These are phyloP conservation scores for Trichoderma lentiforme DNA, from an alignment of 2,329 filamentous ascomycete genomes.

Conservation along the genomic window DNA sequence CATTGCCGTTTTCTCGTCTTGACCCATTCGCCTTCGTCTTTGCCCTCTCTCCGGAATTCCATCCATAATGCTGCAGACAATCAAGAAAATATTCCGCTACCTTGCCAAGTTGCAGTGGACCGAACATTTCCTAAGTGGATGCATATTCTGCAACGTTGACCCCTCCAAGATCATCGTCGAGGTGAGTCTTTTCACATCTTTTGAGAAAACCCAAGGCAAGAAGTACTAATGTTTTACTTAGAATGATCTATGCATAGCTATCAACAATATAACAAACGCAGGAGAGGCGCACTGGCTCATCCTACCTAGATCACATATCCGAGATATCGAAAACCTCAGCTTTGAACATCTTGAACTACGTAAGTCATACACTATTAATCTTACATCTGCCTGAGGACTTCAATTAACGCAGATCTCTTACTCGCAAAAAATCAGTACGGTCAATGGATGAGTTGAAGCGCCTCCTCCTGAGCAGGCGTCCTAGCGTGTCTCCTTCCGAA, in stretches of 20 bases:
- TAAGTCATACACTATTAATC: not conserved
- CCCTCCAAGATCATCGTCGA: not conserved
- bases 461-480: not conserved
- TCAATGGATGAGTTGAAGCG: not conserved
- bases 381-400: not conserved
- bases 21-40: not conserved
- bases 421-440: not conserved
- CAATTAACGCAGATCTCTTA: not conserved
- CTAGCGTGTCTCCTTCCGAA: not conserved
- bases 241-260: not conserved
- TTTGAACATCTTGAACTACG: not conserved
- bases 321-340: not conserved
- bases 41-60: not conserved
- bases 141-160: not conserved
- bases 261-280: not conserved
- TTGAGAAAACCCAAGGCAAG: not conserved
- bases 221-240: not conserved
- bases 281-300: slow-evolving; percentile 6
- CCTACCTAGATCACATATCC: not conserved
- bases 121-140: not conserved
- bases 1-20: not conserved
- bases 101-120: not conserved
- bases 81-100: not conserved
- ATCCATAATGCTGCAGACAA: not conserved
- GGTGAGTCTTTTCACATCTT: not conserved